Base-by-base conservation (phyloP, 352 stramenopile genomes). In the Blastocystis sp. region DNA sequence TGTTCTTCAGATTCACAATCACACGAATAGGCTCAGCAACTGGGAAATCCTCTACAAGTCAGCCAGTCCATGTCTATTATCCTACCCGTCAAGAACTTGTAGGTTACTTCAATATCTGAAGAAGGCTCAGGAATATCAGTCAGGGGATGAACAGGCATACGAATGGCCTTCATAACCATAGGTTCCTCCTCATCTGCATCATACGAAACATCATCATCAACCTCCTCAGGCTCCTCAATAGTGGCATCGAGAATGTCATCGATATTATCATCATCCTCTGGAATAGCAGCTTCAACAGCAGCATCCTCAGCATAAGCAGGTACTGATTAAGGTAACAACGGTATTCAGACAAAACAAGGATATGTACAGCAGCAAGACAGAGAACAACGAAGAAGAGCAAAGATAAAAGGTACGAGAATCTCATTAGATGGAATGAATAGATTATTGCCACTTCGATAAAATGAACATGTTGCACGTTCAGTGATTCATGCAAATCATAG, bases 1-100 rank as follows among this genome's bases (percentile, higher is more conserved):
- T 86, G 61, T 86, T 86, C 57, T 75, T 71, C 61, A 86, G 61
- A 65, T 86, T 71, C 35, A 86, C 61, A 86, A 86, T 71, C 57
- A 71, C 57, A 74, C 75, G 75, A 86, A 86, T 86, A 32, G 57
- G 57, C 61, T 86, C 75, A 27, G 57, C 32, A 52, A 86, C 16
- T 27, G 75, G 43, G 52, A 77, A 86, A 21, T 71, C 57, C 24
- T 75, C 61, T 75, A 75, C 24, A 29, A 43, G 21, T 56, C 59
- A 27, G 27, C 12, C 6, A 59, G 9, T 11, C 27, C 4, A 12
- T 21, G 9, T 59, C 5, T 24, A 56, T 1, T 52, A 57, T n/a
- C 0, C 61, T 43, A 86, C 75, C 75, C 0, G 37, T 59, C 37
- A 86, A 42, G 3, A 86, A 71, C 61, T 86, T 86, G 75, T 86